Evolutionary conservation across 2,329 filamentous ascomycete genomes (phyloP), one percentile per base, ranked within the genome.

Genomic region (Scedosporium aurantiacum): DNA sequence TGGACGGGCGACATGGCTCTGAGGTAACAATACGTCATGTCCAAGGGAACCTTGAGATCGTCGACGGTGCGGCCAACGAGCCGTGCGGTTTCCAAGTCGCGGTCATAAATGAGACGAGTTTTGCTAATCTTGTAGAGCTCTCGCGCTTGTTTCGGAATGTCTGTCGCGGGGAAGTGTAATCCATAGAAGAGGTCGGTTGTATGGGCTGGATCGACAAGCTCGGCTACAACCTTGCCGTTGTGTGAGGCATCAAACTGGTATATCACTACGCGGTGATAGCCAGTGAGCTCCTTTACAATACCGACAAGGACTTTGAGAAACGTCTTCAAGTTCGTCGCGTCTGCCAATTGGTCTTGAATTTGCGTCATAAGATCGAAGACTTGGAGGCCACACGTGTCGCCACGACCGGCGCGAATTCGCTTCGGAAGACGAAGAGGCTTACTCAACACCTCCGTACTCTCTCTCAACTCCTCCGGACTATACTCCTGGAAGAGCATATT

Each of bases 291-390:
- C 69, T 95, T 96, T 40, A 96, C 84, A 6, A 96, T 88, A 0
- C 91, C 91, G 0, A 93, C 88, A 2, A 94, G 74, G 5, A 92
- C 86, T 67, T 94, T 93, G 43, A 96, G 76, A 63, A 96, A 90
- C 1, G 72, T 78, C 1, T 91, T 85, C 0, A 96, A 75, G 63
- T 81, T 86, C 0, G 84, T 78, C 1, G 91, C 89, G 27, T 84
- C 82, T 4, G 89, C 83, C 12, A 96, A 77, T 70, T 96, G 91
- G 67, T 96, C 90, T 70, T 96, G 91, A 0, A 96, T 88, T 70
- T 96, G 91, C 1, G 89, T 90, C 83, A 96, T 89, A 65, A 96
- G 91, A 71, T 91, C 91, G 72, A 95, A 95, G 1, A 94, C 89
- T 67, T 95, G 88, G 86, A 94, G 94, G 0, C 89, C 89, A 4